These are phyloP conservation scores for Penicillium verrucosum DNA, from an alignment of 2,329 filamentous ascomycete genomes.

Conservation along the genomic window DNA sequence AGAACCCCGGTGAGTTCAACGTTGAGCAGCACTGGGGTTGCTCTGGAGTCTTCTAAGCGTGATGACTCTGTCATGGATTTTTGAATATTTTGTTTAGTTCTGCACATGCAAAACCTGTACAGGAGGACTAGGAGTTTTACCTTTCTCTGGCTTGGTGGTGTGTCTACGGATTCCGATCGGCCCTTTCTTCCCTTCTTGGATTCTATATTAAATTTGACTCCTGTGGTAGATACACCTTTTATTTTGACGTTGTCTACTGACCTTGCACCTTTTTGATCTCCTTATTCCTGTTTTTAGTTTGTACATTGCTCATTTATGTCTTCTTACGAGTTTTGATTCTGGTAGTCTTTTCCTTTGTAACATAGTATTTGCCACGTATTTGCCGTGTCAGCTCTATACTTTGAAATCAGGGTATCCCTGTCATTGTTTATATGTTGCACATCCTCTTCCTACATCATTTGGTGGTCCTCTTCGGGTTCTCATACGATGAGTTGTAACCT, in stretches of 20 bases:
- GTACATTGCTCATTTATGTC: constrained; percentile 25
- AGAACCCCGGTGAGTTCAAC: constrained; percentile 62
- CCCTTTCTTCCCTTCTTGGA: constrained; percentile 15
- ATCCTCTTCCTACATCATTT: neutral
- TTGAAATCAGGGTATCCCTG: accelerated
- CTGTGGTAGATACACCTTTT: constrained; percentile 31
- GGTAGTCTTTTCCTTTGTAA: neutral
- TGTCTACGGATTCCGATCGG: constrained; percentile 1
- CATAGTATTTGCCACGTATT: neutral
- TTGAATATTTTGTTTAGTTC: constrained; percentile 19
- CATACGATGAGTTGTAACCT: neutral
- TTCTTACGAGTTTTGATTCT: constrained; percentile 14
- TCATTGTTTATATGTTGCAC: neutral
- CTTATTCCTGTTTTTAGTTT: constrained; percentile 19
- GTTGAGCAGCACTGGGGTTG: constrained; percentile 83
- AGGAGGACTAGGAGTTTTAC: constrained; percentile 25
- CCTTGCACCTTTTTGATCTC: constrained; percentile 23
- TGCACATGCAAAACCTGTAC: constrained; percentile 24
- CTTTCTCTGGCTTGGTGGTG: constrained; percentile 11
- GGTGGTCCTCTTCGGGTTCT: neutral
- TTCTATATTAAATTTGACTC: constrained; percentile 27
- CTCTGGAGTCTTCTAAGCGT: constrained; percentile 49
- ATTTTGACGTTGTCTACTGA: constrained; percentile 31
- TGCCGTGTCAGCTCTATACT: too few relatives aligned
- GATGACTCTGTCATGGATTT: constrained; percentile 1